Base-by-base conservation (phyloP, 108 stramenopile genomes). In the Poteriospumella lacustris region DNA sequence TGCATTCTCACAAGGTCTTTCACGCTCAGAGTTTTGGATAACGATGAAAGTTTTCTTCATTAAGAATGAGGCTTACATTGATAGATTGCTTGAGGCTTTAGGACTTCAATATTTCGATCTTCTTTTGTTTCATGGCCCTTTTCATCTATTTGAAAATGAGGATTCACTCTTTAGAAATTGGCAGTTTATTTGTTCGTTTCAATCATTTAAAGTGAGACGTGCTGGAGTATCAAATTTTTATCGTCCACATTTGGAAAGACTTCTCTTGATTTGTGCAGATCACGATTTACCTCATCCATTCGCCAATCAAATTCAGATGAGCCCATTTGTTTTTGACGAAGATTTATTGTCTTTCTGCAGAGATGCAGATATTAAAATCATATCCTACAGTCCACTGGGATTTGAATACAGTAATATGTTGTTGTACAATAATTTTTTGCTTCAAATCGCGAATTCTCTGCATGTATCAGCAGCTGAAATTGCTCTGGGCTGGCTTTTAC, bases 361-460 rank as follows among this genome's bases (percentile, higher is more conserved):
- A 52, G 47, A 52, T 52, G 47, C 47, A 52, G 47, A 52, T 52
- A 52, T 52, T 52, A 52, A 52, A 52, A 52, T 52, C 47, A 52
- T 52, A 52, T 52, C 47, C 47, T 52, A 52, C 47, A 52, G 47
- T 52, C 47, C 47, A 52, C 47, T 52, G 47, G 47, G 47, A 52
- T 52, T 52, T 52, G 47, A 52, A 52, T 52, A 52, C 47, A 52
- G 47, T 52, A 52, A 52, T 52, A 52, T 52, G 47, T 52, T 52
- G 47, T 52, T 52, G 47, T 52, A 52, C 47, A 52, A 52, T 52
- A 52, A 52, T 52, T 52, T 52, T 52, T 52, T 52, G 47, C 47
- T 52, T 52, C 47, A 52, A 52, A 52, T 52, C 47, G 47, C 47
- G 47, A 52, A 52, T 52, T 52, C 47, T 52, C 47, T 52, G 47